Conservation (phyloP, 306 rosid genomes). For the Cucumis cinereus region DNA sequence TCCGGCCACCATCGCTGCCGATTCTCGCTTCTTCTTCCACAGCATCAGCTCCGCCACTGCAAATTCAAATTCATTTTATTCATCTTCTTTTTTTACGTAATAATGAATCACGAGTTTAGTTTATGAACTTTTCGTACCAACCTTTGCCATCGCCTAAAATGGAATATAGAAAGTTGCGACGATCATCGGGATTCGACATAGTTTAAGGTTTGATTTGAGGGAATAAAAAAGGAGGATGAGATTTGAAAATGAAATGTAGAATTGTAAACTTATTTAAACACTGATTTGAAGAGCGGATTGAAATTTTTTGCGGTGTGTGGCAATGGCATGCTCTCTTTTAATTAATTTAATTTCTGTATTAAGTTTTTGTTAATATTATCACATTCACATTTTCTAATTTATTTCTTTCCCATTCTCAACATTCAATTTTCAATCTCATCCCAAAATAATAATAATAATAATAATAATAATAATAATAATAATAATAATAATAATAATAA, state of each 20-base stretch:
- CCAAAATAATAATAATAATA: too few relatives aligned
- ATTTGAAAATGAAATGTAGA: neutral
- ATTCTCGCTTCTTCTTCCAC: conserved; percentile 43
- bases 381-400: neutral
- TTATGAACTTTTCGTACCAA: neutral
- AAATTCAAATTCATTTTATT: neutral
- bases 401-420: neutral
- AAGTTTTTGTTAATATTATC: neutral
- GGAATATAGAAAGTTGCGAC: neutral
- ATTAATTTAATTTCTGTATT: neutral
- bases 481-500: too few relatives aligned
- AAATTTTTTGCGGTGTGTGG: neutral
- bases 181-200: neutral
- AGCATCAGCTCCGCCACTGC: conserved; percentile 34
- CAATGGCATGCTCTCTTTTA: neutral
- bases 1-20: conserved; percentile 30
- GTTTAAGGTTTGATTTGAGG: neutral
- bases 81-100: too few relatives aligned
- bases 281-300: neutral
- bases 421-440: too few relatives aligned
- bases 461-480: too few relatives aligned
- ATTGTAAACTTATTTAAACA: neutral
- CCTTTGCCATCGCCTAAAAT: neutral
- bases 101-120: too few relatives aligned
- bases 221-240: neutral